A percentile compares a stretch with the other conserved stretches of the same genome.
These are phyloP conservation scores for Aegilops speltoides DNA, from an alignment of 176 grass and related monocot species.

Conservation along the genomic window DNA sequence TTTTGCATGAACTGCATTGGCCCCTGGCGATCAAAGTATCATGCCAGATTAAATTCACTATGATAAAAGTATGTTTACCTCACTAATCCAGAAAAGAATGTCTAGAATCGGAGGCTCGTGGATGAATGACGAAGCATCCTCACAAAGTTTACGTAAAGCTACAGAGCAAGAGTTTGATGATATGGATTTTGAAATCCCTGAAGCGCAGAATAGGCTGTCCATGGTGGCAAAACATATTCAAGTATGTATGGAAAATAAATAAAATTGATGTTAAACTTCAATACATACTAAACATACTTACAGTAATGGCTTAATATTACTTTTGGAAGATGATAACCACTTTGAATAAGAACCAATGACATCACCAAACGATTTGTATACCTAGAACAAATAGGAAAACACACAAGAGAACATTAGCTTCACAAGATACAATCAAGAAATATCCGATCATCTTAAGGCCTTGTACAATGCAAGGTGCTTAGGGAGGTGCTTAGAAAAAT, in stretches of 20 bases:
- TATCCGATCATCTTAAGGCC: background rate
- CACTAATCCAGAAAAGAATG: slow-evolving; percentile 92
- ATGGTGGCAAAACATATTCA: slow-evolving; percentile 28
- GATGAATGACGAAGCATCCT: slow-evolving; percentile 79
- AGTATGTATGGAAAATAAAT: slow-evolving; percentile 9
- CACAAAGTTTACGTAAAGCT: slow-evolving; percentile 91
- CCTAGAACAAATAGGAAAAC: slow-evolving; percentile 51
- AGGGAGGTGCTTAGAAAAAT: too few species aligned
- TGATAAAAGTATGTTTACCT: slow-evolving; percentile 53
- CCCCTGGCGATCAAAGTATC: slow-evolving; percentile 5
- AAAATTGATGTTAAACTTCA: slow-evolving; percentile 16
- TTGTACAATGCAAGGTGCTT: too few species aligned
- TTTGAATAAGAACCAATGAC: slow-evolving; percentile 95
- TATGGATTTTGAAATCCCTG: slow-evolving; percentile 74
- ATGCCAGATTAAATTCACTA: slow-evolving; percentile 14
- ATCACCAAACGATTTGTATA: slow-evolving; percentile 90
- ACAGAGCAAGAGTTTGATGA: slow-evolving; percentile 84
- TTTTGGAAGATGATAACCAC: slow-evolving; percentile 65
- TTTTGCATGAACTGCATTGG: background rate
- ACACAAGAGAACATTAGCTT: slow-evolving; percentile 27
- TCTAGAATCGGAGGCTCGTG: slow-evolving; percentile 80
- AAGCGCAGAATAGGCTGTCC: slow-evolving; percentile 87
- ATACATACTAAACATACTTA: slow-evolving; percentile 46
- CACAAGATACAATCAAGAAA: slow-evolving; percentile 9
- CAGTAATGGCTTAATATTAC: slow-evolving; percentile 84